These are phyloP conservation scores for Cymbopogon citratus DNA, from an alignment of 176 grass and related monocot genomes.

Conservation along the genomic window DNA sequence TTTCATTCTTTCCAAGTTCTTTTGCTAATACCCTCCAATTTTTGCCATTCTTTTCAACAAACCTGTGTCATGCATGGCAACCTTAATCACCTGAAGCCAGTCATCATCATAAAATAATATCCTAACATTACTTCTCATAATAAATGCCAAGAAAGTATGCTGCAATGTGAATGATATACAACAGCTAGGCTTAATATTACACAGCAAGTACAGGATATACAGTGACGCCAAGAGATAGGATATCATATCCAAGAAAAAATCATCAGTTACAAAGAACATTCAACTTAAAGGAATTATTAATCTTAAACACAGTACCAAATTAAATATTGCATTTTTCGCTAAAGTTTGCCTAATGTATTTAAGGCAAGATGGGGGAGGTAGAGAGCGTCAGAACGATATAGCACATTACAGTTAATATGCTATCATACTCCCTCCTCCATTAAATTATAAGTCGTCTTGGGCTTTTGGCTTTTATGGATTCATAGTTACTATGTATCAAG, in stretches of 20 bases:
- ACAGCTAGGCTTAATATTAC: not conserved
- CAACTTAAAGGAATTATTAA: not conserved
- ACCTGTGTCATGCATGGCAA: conserved; percentile 36
- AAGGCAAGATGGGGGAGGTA: not conserved
- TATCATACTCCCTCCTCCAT: not conserved
- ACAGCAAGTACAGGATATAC: not conserved
- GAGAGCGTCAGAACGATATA: not conserved
- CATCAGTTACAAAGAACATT: not conserved
- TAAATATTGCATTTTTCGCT: not conserved
- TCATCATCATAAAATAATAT: not conserved
- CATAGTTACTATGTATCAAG: not conserved
- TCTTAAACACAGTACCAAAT: not conserved
- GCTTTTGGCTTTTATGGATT: not conserved
- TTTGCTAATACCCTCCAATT: conserved; percentile 47
- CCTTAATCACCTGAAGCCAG: conserved; percentile 17
- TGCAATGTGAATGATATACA: not conserved
- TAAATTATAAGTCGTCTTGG: not conserved
- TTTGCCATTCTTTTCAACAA: conserved; percentile 40
- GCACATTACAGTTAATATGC: not conserved
- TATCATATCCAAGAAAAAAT: not conserved
- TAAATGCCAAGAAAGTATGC: conserved; percentile 9
- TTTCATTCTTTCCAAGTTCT: conserved; percentile 41
- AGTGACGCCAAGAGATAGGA: not conserved
- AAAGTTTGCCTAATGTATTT: not conserved
- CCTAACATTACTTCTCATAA: not conserved